A percentile compares a stretch with the other conserved stretches of the same genome.
Evolutionary conservation across 345 rosid genomes (phyloP).

Genomic region (Citrus mangshanensis): DNA sequence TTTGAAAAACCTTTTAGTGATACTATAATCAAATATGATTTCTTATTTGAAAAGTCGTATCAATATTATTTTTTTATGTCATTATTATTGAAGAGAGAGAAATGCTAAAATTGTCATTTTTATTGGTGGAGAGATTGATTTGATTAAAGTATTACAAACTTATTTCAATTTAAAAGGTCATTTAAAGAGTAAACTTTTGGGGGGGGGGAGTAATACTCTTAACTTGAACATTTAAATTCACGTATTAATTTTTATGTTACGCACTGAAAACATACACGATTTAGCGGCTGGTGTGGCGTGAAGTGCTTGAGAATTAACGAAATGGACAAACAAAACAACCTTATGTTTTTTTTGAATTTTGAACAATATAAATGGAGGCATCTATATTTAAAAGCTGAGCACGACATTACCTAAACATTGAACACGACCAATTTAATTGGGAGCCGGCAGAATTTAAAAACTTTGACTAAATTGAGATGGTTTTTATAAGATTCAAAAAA

Average conservation of each 20-base stretch:
- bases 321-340: not conserved
- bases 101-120: no score
- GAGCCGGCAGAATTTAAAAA: not conserved
- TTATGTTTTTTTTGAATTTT: not conserved
- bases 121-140: no score
- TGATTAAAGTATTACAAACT: no score
- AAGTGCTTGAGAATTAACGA: not conserved
- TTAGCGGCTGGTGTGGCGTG: not conserved
- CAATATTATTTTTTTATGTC: no score
- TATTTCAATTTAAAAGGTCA: no score
- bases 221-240: not conserved
- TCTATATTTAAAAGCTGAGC: not conserved
- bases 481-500: no score
- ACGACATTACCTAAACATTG: not conserved
- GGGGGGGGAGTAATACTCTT: no score
- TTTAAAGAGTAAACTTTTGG: not conserved
- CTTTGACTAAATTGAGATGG: not conserved
- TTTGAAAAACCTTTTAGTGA: fast-evolving
- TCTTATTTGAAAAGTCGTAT: no score
- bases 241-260: not conserved
- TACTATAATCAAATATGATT: no score
- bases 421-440: not conserved
- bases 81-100: no score
- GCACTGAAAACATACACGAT: not conserved
- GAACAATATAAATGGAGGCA: not conserved